Base-by-base conservation (phyloP, 106 monocot genomes). In the Dendrobium chrysotoxum region DNA sequence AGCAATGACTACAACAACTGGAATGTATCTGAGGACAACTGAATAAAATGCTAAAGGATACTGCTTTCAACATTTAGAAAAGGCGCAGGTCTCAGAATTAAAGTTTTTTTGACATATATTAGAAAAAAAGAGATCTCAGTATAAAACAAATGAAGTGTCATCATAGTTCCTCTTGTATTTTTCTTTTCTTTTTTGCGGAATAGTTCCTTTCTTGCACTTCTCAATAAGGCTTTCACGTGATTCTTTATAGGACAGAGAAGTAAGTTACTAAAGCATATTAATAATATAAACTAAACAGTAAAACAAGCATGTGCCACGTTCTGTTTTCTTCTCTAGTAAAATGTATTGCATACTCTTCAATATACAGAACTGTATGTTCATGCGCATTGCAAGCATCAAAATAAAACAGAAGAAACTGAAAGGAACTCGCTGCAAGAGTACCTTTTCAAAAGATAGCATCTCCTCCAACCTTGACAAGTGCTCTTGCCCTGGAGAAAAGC, bases 391-490 rank as follows among this genome's bases (percentile, higher is more conserved):
- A 15, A 61, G 61, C n/a, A 61, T 70, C 70, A 70, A 28, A 70
- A 70, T 31, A 70, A 35, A 70, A 15, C 9, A 3, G 15, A 13
- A 31, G 70, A 70, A 70, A 70, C 35, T 70, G 28, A 47, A 26
- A 47, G 47, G 45, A 50, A 25, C 26, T 10, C 47, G 47, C 18
- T 4, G 40, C 26, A 47, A 28, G 21, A 76, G 26, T 76, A 76
- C 76, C 47, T 11, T 76, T 76, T 76, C 76, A 50, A 47, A 76
- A 76, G 76, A 45, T 45, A 76, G 76, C 76, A 76, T 26, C 47
- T 76, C 76, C 47, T 76, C 28, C 76, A 76, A n/a, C 47, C 76
- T 76, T 46, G 47, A 46, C 46, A 47, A 76, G 5, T 76, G 23
- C 25, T 76, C 46, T 47, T 47, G 47, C n/a, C 47, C 76, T 76